phyloP scores from a whole-genome alignment of 2,329 filamentous ascomycete species.

The Tolypocladium tundrense region DNA sequence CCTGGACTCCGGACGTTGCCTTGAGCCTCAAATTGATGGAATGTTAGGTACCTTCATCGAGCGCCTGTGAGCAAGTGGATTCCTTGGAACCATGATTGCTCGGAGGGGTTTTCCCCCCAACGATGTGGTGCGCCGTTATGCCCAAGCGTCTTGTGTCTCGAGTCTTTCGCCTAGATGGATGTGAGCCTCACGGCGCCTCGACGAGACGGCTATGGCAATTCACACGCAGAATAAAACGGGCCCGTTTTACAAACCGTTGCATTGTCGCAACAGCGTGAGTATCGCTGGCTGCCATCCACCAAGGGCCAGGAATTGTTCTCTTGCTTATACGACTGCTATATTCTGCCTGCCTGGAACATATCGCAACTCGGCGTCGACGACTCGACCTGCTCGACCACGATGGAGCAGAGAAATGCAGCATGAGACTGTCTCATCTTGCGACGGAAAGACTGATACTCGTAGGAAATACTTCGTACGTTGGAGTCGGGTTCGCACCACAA shows the following conservation, averaged over 20 bases:
- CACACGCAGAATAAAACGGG: neutral
- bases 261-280: neutral
- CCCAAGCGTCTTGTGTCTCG: neutral
- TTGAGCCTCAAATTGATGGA: too few species aligned
- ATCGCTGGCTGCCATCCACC: neutral
- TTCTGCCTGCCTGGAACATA: neutral
- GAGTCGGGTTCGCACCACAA: neutral
- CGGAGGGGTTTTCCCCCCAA: too few species aligned
- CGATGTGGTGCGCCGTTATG: neutral
- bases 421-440: neutral
- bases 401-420: neutral
- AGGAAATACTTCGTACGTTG: too few species aligned
- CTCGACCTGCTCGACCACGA: neutral
- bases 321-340: neutral
- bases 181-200: neutral
- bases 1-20: too few species aligned
- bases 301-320: neutral
- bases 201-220: neutral
- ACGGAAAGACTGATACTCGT: too few species aligned
- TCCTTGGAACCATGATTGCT: neutral
- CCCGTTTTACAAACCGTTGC: neutral
- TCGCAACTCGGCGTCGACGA: neutral
- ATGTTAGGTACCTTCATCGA: too few species aligned
- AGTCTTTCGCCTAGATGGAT: too few species aligned
- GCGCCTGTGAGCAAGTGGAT: too few species aligned